Evolutionary conservation across 352 stramenopile genomes (phyloP).

Genomic region (Globisporangium echinulatum): DNA sequence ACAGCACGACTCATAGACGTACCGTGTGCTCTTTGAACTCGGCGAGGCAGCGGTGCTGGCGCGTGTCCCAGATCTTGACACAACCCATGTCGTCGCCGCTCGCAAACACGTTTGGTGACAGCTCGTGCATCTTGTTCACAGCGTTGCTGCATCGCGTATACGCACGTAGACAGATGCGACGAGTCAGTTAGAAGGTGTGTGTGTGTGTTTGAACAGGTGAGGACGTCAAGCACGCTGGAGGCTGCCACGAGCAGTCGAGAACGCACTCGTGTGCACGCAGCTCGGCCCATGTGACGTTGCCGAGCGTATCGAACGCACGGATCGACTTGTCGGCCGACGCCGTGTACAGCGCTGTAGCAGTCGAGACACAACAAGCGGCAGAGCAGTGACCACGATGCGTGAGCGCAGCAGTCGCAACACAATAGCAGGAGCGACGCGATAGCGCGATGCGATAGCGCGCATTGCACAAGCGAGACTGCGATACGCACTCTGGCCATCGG

Average conservation of each 20-base stretch:
- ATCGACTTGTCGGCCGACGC: conserved; percentile 78
- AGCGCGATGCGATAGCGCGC: too few relatives aligned
- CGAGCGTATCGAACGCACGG: conserved; percentile 71
- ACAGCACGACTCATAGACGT: conserved; percentile 1
- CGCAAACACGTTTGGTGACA: conserved; percentile 64
- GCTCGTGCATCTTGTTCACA: conserved; percentile 68
- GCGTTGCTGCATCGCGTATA: conserved; percentile 26
- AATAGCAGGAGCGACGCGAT: background rate
- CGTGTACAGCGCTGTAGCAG: conserved; percentile 56
- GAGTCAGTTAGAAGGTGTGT: too few relatives aligned
- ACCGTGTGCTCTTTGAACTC: conserved; percentile 91
- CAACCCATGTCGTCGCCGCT: conserved; percentile 79
- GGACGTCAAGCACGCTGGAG: too few relatives aligned
- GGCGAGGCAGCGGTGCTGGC: conserved; percentile 75
- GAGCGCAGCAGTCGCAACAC: background rate
- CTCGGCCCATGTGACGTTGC: conserved; percentile 73
- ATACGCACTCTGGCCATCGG: conserved; percentile 67
- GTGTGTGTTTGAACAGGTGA: too few relatives aligned
- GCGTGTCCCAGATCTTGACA: conserved; percentile 86
- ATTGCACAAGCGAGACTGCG: background rate
- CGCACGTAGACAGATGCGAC: background rate
- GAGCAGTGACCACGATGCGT: background rate
- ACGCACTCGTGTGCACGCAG: conserved; percentile 64
- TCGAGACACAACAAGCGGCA: conserved; percentile 1
- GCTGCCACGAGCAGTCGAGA: background rate